phyloP scores from a whole-genome alignment of 106 monocot species.

The Amphibolis antarctica region DNA sequence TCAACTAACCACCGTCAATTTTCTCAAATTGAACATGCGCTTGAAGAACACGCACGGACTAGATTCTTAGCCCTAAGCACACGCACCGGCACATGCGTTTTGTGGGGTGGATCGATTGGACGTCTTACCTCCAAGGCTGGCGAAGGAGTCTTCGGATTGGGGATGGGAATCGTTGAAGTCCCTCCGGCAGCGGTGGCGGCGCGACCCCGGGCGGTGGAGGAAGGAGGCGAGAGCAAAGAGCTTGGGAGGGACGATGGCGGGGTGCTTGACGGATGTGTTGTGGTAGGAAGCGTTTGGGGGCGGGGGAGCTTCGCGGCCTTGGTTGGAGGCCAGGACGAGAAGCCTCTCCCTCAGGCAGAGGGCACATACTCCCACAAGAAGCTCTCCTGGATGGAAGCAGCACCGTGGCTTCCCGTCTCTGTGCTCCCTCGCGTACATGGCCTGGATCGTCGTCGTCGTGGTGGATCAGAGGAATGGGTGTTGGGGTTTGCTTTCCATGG shows the following conservation, averaged over 20 bases:
- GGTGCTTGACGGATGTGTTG: conserved; percentile 7
- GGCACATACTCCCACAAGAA: conserved; percentile 60
- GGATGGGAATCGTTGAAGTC: conserved; percentile 13
- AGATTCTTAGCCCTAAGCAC: too few relatives aligned
- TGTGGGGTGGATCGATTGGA: too few relatives aligned
- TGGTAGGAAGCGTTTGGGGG: neutral
- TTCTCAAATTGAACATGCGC: conserved; percentile 70
- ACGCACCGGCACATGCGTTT: too few relatives aligned
- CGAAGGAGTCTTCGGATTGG: conserved; percentile 32
- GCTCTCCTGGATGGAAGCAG: conserved; percentile 59
- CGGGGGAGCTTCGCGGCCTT: neutral
- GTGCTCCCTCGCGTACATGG: conserved; percentile 10
- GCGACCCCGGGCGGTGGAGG: conserved; percentile 27
- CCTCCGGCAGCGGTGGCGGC: conserved; percentile 9
- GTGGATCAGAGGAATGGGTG: too few relatives aligned
- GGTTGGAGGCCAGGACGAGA: conserved; percentile 45
- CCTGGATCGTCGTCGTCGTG: too few relatives aligned
- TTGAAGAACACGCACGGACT: conserved; percentile 38
- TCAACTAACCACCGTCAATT: too few relatives aligned
- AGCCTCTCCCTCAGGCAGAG: conserved; percentile 79
- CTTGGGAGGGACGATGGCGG: conserved; percentile 26
- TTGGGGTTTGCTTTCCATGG: neutral
- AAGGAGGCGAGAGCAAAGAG: conserved; percentile 52
- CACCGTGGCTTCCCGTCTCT: conserved; percentile 19
- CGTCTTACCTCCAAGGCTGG: conserved; percentile 48